Evolutionary conservation across 2,329 filamentous ascomycete genomes (phyloP).

Genomic region (Hymenoscyphus linearis): DNA sequence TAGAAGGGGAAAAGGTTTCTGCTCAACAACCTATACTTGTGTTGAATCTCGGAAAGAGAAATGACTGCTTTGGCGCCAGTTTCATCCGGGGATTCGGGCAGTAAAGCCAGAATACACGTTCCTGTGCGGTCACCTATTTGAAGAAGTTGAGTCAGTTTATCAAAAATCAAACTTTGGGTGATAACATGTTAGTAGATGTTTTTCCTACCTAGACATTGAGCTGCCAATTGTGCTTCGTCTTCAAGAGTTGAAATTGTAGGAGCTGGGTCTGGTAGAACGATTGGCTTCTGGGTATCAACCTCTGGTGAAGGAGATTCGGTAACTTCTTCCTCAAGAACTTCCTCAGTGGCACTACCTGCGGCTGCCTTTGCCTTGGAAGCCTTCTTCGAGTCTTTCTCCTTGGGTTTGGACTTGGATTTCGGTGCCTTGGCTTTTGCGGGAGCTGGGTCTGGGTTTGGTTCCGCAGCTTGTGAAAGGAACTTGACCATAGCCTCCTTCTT

Average conservation of each 20-base stretch:
- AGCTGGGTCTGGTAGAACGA: constrained; percentile 46
- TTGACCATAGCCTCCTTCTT: constrained; percentile 77
- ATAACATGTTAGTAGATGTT: neutral
- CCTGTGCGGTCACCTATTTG: constrained; percentile 57
- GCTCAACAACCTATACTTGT: constrained; percentile 64
- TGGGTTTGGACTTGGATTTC: constrained; percentile 32
- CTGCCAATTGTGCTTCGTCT: constrained; percentile 57
- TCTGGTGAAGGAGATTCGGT: constrained; percentile 43
- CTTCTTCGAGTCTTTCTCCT: constrained; percentile 28
- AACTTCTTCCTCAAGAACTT: constrained; percentile 45
- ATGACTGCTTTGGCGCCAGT: constrained; percentile 48
- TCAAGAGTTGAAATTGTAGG: constrained; percentile 62
- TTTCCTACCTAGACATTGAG: constrained; percentile 55
- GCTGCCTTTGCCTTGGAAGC: constrained; percentile 38
- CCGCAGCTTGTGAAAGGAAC: constrained; percentile 74
- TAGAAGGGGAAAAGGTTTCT: constrained; percentile 79
- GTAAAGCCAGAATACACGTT: constrained; percentile 76
- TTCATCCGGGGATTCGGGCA: constrained; percentile 42
- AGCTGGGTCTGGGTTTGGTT: constrained; percentile 73
- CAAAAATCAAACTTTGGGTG: neutral
- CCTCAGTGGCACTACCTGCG: constrained; percentile 43
- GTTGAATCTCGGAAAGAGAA: constrained; percentile 66
- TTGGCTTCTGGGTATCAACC: constrained; percentile 35
- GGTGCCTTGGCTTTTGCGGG: constrained; percentile 40
- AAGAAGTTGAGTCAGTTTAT: neutral